These are phyloP conservation scores for Umbelopsis ramanniana DNA, from an alignment of 192 early-diverging fungal genomes.

Conservation along the genomic window DNA sequence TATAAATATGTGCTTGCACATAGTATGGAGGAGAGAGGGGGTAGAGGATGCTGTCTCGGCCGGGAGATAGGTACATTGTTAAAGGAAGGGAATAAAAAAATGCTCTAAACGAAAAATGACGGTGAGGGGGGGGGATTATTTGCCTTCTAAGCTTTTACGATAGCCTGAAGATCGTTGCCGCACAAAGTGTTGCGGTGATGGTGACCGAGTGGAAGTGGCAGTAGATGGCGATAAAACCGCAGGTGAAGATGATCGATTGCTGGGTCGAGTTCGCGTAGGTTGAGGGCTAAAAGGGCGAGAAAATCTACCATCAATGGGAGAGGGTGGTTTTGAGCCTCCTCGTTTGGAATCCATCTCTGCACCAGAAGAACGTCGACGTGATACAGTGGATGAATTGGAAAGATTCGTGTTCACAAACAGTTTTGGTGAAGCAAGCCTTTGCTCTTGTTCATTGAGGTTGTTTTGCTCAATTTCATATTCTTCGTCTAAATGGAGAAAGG, in stretches of 20 bases:
- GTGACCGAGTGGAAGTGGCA: slow-evolving; percentile 11
- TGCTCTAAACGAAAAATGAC: slow-evolving; percentile 8
- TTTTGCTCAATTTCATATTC: background rate
- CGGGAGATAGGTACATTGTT: slow-evolving; percentile 8
- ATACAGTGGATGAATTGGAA: background rate
- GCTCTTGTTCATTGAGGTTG: background rate
- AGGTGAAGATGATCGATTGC: slow-evolving; percentile 11
- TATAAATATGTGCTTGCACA: slow-evolving; percentile 20
- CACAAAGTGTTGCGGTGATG: slow-evolving; percentile 12
- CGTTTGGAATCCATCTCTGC: slow-evolving; percentile 8
- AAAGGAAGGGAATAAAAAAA: background rate
- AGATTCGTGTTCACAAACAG: background rate
- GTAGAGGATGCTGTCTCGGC: slow-evolving; percentile 15
- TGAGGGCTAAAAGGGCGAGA: background rate
- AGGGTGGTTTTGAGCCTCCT: slow-evolving; percentile 7
- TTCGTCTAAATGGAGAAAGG: background rate
- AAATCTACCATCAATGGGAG: background rate
- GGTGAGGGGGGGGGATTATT: background rate
- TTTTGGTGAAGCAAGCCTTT: background rate
- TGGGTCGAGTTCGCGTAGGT: background rate
- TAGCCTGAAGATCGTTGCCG: background rate
- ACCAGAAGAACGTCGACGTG: background rate
- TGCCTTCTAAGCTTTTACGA: slow-evolving; percentile 10
- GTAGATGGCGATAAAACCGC: slow-evolving; percentile 14
- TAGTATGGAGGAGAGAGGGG: slow-evolving; percentile 16